Evolutionary conservation across 2,329 filamentous ascomycete species (phyloP), one percentile per base, ranked within the genome.

Genomic region (Talaromyces sp.): DNA sequence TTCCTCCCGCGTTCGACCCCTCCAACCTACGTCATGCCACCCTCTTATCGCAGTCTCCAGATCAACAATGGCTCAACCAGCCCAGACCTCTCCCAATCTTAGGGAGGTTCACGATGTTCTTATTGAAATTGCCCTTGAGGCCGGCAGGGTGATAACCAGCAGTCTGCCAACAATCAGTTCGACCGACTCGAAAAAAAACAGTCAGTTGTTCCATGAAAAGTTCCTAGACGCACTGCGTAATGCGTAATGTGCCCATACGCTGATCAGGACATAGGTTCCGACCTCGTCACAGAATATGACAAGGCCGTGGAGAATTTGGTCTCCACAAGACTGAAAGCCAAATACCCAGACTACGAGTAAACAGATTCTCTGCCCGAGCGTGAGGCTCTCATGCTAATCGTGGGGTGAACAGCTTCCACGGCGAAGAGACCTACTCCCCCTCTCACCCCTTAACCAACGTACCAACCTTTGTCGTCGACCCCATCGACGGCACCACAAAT

Each of bases 401-500:
- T 1, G 28, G 44, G 21, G 31, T 18, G n/a, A 66, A 57, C 62
- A 78, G 75, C 42, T 84, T 84, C 71, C 81, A 85, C 73, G 83
- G 83, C 66, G 83, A 85, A 69, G 84, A 87, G 69, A 87, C 84
- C 2, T 87, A 87, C 73, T 76, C 82, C 55, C 80, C 83, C 1
- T 80, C 81, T 33, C 78, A 77, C 67, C 75, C 70, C n/a, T 76
- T 88, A 52, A 83, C 80, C 0, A 63, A 77, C 25, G 75, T 74
- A 1, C 85, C 85, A 3, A 87, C 85, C 2, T 87, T 88, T 74
- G 79, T 87, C 63, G 81, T 84, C 65, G 86, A 88, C 69, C 85
- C 86, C 5, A 87, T 88, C 58, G 86, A 88, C 71, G 86, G 86
- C 58, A 88, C 85, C 2, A 84, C 84, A 28, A 88, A 88, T 73